A percentile compares a stretch with the other conserved stretches of the same genome.
phyloP scores from a whole-genome alignment of 257 asterid genomes.

The Nicotiana obtusifolia region DNA sequence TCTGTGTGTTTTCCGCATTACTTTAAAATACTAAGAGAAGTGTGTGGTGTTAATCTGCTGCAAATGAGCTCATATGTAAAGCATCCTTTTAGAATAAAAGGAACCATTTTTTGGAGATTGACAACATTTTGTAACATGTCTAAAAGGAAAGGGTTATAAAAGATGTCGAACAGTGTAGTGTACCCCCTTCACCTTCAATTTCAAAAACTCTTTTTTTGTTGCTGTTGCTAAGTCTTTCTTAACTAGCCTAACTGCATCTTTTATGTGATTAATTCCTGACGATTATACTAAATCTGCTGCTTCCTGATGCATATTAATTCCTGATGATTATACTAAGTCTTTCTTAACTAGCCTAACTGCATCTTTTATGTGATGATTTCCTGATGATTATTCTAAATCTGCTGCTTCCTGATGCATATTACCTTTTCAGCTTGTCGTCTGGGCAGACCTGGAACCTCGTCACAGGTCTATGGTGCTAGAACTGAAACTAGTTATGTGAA shows the following conservation, averaged over 20 bases:
- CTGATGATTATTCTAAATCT: background rate
- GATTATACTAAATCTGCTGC: no score
- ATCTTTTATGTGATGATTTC: background rate
- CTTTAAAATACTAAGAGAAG: background rate
- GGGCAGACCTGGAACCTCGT: conserved; percentile 18
- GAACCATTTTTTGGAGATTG: background rate
- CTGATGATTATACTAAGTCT: background rate
- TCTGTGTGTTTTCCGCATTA: background rate
- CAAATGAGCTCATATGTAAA: background rate
- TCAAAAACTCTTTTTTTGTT: no score
- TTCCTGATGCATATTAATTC: no score
- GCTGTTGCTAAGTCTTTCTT: background rate
- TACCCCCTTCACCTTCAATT: no score
- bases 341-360: background rate
- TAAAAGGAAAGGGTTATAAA: no score
- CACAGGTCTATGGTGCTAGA: conserved; percentile 10
- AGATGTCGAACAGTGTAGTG: no score
- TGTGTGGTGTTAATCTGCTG: background rate
- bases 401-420: background rate
- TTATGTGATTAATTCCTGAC: background rate
- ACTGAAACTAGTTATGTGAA: conserved; percentile 15
- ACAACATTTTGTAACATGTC: no score
- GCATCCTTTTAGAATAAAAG: background rate
- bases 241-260: background rate
- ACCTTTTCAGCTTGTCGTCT: conserved; percentile 37